Evolutionary conservation across 23 red algal species (phyloP).

Genomic region (Gracilariopsis chorda): DNA sequence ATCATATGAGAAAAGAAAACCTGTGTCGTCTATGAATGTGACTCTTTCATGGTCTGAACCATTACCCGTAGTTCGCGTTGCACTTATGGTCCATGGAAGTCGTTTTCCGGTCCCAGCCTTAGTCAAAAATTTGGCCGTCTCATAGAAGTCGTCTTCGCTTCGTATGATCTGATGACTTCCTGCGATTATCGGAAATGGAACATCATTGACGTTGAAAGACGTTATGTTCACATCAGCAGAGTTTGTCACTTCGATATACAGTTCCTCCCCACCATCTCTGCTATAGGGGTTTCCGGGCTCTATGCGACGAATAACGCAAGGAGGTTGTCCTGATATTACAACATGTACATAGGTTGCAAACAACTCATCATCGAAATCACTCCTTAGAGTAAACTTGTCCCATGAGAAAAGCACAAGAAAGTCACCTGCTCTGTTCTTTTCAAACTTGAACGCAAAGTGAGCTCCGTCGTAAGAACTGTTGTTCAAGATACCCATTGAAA

Average conservation of each 20-base stretch:
- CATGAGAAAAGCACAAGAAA: conserved; percentile 46
- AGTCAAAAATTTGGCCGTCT: conserved; percentile 53
- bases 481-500: conserved; percentile 21
- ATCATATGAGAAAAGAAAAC: conserved; percentile 60
- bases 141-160: conserved; percentile 48
- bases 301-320: conserved; percentile 30
- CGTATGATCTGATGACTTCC: conserved; percentile 16
- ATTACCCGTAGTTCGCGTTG: background rate
- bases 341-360: conserved; percentile 37
- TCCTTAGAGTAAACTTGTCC: conserved; percentile 26
- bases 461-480: conserved; percentile 11
- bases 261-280: conserved; percentile 36
- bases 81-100: conserved; percentile 49
- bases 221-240: conserved; percentile 23
- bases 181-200: conserved; percentile 14
- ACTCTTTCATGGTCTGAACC: background rate
- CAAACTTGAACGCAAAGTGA: conserved; percentile 52
- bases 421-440: conserved; percentile 42
- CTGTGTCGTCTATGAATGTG: conserved; percentile 29
- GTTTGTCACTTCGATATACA: conserved; percentile 61
- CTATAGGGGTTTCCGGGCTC: conserved; percentile 16
- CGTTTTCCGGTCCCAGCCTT: conserved; percentile 54
- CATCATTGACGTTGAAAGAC: conserved; percentile 52
- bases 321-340: conserved; percentile 42
- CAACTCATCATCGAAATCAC: conserved; percentile 48